These are phyloP conservation scores for Glycyrrhiza uralensis DNA, from an alignment of 306 rosid genomes.

Conservation along the genomic window DNA sequence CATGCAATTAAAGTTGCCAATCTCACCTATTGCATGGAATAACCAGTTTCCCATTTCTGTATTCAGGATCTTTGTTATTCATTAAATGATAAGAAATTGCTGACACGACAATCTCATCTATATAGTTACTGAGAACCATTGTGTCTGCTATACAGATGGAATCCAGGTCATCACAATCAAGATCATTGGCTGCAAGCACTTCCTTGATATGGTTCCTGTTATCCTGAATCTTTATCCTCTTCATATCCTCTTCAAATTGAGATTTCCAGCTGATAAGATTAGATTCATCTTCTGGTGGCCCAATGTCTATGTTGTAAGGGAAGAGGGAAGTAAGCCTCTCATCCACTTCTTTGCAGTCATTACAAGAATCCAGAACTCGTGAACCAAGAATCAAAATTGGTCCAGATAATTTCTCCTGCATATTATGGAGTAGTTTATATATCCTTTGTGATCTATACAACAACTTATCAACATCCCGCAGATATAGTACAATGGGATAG, in stretches of 20 bases:
- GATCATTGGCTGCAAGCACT: slow-evolving; percentile 84
- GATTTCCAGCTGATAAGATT: slow-evolving; percentile 77
- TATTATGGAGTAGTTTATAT: slow-evolving; percentile 59
- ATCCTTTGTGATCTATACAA: slow-evolving; percentile 55
- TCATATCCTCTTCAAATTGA: slow-evolving; percentile 83
- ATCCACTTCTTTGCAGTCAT: slow-evolving; percentile 52
- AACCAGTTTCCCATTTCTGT: slow-evolving; percentile 81
- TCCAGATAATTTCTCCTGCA: slow-evolving; percentile 74
- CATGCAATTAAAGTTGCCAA: background rate
- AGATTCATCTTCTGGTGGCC: slow-evolving; percentile 79
- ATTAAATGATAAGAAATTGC: slow-evolving; percentile 85
- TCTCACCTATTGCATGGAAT: slow-evolving; percentile 74
- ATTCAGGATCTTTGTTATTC: slow-evolving; percentile 80
- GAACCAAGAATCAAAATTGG: slow-evolving; percentile 83
- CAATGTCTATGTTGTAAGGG: slow-evolving; percentile 82
- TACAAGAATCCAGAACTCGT: slow-evolving; percentile 42
- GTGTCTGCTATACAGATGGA: slow-evolving; percentile 65
- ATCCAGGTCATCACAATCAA: slow-evolving; percentile 80
- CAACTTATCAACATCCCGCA: slow-evolving; percentile 73
- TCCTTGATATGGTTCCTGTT: slow-evolving; percentile 85
- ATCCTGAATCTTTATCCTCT: slow-evolving; percentile 78
- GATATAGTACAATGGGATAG: slow-evolving; percentile 68
- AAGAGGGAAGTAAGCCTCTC: slow-evolving; percentile 64
- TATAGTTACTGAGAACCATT: slow-evolving; percentile 65
- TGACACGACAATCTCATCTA: slow-evolving; percentile 88